A percentile compares a stretch with the other conserved stretches of the same genome.
Conservation (phyloP, 768 basidiomycete genomes). For the Scleroderma citrinum region DNA sequence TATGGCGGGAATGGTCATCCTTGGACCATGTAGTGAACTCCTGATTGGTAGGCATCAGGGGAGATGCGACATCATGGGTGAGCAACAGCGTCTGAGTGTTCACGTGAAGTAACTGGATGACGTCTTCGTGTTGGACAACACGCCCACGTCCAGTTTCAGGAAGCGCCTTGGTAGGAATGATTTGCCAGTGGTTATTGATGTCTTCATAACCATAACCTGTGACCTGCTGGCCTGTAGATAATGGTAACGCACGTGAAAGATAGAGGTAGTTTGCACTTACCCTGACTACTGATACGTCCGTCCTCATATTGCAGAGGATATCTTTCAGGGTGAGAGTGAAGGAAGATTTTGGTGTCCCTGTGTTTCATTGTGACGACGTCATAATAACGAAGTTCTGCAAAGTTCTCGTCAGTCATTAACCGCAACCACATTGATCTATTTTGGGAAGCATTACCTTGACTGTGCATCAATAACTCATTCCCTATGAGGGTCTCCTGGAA, state of each 20-base stretch:
- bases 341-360: constrained; percentile 87
- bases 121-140: constrained; percentile 83
- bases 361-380: constrained; percentile 86
- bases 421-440: background rate
- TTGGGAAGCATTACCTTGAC: constrained; percentile 59
- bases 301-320: constrained; percentile 96
- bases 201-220: constrained; percentile 95
- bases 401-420: background rate
- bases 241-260: background rate
- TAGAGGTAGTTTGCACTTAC: constrained; percentile 30
- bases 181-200: constrained; percentile 92
- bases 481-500: constrained; percentile 95
- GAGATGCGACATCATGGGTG: constrained; percentile 96
- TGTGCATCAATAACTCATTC: constrained; percentile 87
- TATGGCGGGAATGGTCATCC: constrained; percentile 69
- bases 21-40: constrained; percentile 93
- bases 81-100: constrained; percentile 77
- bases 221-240: constrained; percentile 76
- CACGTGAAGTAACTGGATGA: constrained; percentile 85
- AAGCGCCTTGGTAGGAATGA: constrained; percentile 91
- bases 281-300: constrained; percentile 91
- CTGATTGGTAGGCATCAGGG: constrained; percentile 95
- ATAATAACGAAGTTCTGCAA: constrained; percentile 84
- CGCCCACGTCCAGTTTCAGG: constrained; percentile 93
- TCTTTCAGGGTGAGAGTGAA: constrained; percentile 87